These are phyloP conservation scores for Aspergillus sp. DNA, from an alignment of 2,329 filamentous ascomycete genomes.

Conservation along the genomic window DNA sequence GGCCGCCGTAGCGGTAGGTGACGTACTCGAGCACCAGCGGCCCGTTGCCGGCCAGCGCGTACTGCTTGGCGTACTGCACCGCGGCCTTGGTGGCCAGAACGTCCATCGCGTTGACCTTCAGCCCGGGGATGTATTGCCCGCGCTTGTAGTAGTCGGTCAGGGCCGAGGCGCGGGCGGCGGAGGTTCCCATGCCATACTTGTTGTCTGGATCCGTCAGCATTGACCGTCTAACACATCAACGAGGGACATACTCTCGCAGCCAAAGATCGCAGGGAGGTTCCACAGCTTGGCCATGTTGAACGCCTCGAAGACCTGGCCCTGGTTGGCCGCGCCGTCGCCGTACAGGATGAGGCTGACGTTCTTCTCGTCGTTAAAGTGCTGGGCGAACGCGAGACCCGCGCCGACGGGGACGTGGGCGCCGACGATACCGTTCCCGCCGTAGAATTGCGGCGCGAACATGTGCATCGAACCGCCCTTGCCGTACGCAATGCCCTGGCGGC, in stretches of 20 bases:
- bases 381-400: slow-evolving; percentile 90
- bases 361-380: slow-evolving; percentile 84
- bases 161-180: slow-evolving; percentile 85
- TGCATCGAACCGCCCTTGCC: slow-evolving; percentile 99
- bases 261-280: slow-evolving; percentile 91
- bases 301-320: slow-evolving; percentile 98
- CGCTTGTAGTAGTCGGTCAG: slow-evolving; percentile 99
- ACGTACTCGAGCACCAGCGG: slow-evolving; percentile 97
- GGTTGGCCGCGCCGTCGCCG: slow-evolving; percentile 96
- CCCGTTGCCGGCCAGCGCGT: slow-evolving; percentile 71
- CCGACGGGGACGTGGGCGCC: slow-evolving; percentile 97
- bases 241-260: slow-evolving; percentile 78
- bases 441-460: slow-evolving; percentile 98
- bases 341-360: slow-evolving; percentile 85
- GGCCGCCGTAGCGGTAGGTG: slow-evolving; percentile 97
- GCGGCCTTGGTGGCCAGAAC: slow-evolving; percentile 96
- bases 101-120: slow-evolving; percentile 99
- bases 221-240: slow-evolving; percentile 13
- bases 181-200: slow-evolving; percentile 99
- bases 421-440: slow-evolving; percentile 97
- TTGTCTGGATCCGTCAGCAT: slow-evolving; percentile 57
- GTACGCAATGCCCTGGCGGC: slow-evolving; percentile 92
- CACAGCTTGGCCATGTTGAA: slow-evolving; percentile 99
- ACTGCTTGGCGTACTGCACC: slow-evolving; percentile 87
- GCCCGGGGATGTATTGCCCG: slow-evolving; percentile 97